Evolutionary conservation across 2,329 filamentous ascomycete species (phyloP), one percentile per base, ranked within the genome.

Genomic region (Ophiostoma novo-ulmi): DNA sequence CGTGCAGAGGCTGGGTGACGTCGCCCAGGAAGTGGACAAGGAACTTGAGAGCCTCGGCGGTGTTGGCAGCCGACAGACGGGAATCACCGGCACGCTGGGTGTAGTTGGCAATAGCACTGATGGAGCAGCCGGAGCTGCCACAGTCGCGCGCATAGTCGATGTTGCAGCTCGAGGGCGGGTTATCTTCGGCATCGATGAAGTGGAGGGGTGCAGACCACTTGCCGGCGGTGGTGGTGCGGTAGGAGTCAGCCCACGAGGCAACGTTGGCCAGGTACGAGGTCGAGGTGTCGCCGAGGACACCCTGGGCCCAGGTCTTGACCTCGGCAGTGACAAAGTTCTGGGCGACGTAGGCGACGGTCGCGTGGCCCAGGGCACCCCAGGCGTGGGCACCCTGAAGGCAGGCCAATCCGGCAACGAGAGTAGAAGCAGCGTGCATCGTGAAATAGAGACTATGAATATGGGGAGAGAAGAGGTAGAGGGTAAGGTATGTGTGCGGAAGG

Each of bases 31-130:
- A 86, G 77, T 86, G 80, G n/a, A 79, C 79, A 70, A 89, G 82
- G 76, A 90, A 90, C 79, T 89, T 89, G 75, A 86, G 85, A 1
- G 88, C 88, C 78, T 88, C 84, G 67, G 80, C 81, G 65, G 85
- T 82, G 73, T 83, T 81, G 78, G 80, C 83, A 4, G 77, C 75
- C 39, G 78, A 79, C 65, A 89, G 76, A 10, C 55, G 69, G 8
- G 79, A 72, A 75, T 88, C 83, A 63, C 85, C 78, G 6, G 85
- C 77, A 73, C 86, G 83, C 41, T 79, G 75, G 22, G 85, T 89
- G 78, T 88, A 80, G 72, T 80, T 81, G 74, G 79, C 76, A 14
- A 82, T 76, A n/a, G 81, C 81, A 70, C 77, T 79, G 61, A 85
- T 79, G 48, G 84, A 76, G 77, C 83, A 85, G 0, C 82, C 82